A percentile compares a stretch with the other conserved stretches of the same genome.
Evolutionary conservation across 331 rosid species (phyloP).

Genomic region (Rhamnella rubrinervis): DNA sequence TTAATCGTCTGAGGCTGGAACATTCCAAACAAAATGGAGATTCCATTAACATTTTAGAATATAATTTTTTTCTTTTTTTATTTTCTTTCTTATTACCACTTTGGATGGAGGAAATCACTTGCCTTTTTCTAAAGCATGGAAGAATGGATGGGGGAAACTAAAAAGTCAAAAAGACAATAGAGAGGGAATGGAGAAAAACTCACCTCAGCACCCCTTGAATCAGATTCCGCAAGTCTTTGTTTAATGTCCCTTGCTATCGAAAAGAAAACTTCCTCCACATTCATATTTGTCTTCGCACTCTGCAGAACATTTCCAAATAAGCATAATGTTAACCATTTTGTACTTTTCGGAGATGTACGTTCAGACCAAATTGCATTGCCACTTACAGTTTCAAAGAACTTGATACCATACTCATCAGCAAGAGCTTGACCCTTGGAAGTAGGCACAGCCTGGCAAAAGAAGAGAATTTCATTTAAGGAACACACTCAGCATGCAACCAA

Average conservation of each 20-base stretch:
- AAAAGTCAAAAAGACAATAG: not conserved
- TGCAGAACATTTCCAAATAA: constrained; percentile 37
- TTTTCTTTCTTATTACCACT: not conserved
- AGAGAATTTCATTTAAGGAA: constrained; percentile 8
- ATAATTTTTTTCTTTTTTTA: not conserved
- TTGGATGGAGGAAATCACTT: constrained; percentile 3
- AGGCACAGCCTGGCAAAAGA: constrained; percentile 63
- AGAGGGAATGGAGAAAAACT: not conserved
- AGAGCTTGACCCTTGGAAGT: constrained; percentile 86
- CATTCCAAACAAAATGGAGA: constrained; percentile 17
- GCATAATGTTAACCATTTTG: constrained; percentile 5
- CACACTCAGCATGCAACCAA: constrained; percentile 8
- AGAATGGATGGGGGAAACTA: not conserved
- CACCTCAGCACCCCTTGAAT: constrained; percentile 65
- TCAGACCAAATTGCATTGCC: constrained; percentile 13
- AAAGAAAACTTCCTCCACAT: constrained; percentile 79
- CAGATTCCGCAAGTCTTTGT: constrained; percentile 78
- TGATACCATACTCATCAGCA: constrained; percentile 86
- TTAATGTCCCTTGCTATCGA: constrained; percentile 75
- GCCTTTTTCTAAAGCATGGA: not conserved
- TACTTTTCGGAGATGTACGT: not conserved
- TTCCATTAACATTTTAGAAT: constrained; percentile 19
- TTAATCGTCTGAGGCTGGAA: constrained; percentile 70
- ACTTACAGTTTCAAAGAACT: constrained; percentile 87
- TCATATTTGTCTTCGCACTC: constrained; percentile 91